phyloP scores from a whole-genome alignment of 192 early-diverging fungal genomes.

The Backusella tuberculispora region DNA sequence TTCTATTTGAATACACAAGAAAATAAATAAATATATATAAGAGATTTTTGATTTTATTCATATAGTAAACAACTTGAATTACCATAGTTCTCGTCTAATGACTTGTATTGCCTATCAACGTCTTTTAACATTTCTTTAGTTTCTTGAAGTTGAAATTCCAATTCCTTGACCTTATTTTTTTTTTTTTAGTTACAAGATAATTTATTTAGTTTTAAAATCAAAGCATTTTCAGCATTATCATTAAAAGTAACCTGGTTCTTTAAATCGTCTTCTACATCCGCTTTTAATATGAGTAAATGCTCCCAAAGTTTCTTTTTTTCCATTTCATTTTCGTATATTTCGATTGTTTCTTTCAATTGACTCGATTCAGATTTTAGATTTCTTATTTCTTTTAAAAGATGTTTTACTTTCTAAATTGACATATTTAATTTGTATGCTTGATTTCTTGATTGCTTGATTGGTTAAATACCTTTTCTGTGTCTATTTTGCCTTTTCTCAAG shows the following conservation, averaged over 20 bases:
- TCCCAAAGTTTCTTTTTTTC: conserved; percentile 12
- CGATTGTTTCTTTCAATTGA: conserved; percentile 12
- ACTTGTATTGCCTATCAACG: background rate
- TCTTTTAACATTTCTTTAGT: background rate
- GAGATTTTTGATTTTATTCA: background rate
- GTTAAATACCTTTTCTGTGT: conserved; percentile 1
- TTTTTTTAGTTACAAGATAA: background rate
- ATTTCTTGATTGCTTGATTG: background rate
- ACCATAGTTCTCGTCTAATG: conserved; percentile 12
- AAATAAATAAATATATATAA: background rate
- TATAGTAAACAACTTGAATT: background rate
- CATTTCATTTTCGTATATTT: conserved; percentile 7
- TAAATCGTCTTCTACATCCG: background rate
- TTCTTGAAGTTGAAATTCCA: conserved; percentile 7
- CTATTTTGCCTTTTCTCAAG: background rate
- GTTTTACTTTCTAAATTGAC: background rate
- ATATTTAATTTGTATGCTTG: background rate
- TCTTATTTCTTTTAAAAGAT: background rate
- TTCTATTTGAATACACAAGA: background rate
- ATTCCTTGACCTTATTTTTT: background rate
- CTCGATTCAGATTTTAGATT: background rate
- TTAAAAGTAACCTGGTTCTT: background rate
- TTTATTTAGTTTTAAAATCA: background rate
- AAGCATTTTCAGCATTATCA: background rate
- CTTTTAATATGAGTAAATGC: background rate